Evolutionary conservation across 2,329 filamentous ascomycete genomes (phyloP), one percentile per base, ranked within the genome.

Genomic region (Ceratocystis diversiconidia): DNA sequence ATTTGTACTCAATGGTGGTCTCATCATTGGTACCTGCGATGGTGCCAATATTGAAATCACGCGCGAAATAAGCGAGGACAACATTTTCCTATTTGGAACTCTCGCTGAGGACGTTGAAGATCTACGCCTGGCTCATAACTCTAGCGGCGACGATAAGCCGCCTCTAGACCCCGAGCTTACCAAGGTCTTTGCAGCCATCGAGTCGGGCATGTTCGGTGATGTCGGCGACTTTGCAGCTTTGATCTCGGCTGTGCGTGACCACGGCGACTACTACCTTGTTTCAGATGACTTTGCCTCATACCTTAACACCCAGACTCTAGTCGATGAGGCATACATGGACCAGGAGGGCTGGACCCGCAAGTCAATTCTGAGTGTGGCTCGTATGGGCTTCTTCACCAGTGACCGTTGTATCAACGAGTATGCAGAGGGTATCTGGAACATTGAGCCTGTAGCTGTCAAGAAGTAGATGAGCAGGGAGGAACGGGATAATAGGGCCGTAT

Each of bases 31-130:
- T 71, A 99, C 94, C 22, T 96, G 92, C 74, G 94, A 99, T 72
- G 94, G 94, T 73, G 94, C 94, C 69, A 99, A 99, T 73, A 96
- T 96, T 75, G 92, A 96, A 79, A 97, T 97, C 73, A 97, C 94
- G 2, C 90, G 94, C 67, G 94, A 99, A 76, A 89, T 97, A 73
- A 90, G 92, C 72, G 91, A 97, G 73, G 86, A 90, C 74, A 97
- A 97, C 78, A 96, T 99, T 74, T 99, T 99, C 85, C 84, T 99
- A 71, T 97, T 99, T 74, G 94, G 94, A 68, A 96, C 92, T 74
- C 83, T 99, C 22, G 86, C 94, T 65, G 94, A 99, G 75, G 91
- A 97, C 71, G 94, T 99, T 50, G 94, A 97, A 72, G 92, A 97
- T 70, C 85, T 99, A 65, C 92, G 94, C 61, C 91, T 97, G 76